A percentile compares a stretch with the other conserved stretches of the same genome.
Conservation (phyloP, 192 early-diverging fungal species). For the Coemansia reversa region DNA sequence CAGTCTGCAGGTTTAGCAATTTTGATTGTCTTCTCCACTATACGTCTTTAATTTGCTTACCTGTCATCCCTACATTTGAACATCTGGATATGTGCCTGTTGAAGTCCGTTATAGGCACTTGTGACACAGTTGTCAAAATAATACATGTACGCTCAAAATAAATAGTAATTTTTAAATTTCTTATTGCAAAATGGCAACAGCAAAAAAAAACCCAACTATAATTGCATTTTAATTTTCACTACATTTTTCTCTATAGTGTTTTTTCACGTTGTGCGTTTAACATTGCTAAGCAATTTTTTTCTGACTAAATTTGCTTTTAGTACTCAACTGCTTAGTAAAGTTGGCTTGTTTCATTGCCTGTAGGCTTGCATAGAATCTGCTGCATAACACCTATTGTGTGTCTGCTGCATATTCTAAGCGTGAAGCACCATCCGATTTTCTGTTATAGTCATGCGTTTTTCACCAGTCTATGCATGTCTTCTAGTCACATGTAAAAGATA, state of each 20-base stretch:
- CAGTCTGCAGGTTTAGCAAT: not conserved
- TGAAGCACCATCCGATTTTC: not conserved
- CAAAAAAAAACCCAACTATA: not conserved
- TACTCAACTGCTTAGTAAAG: not conserved
- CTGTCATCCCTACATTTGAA: not conserved
- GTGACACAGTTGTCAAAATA: not conserved
- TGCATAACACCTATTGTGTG: not conserved
- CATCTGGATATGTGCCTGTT: not conserved
- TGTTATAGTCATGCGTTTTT: not conserved
- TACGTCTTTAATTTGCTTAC: not conserved
- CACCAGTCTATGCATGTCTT: constrained; percentile 1
- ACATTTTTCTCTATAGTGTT: not conserved
- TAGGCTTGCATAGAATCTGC: not conserved
- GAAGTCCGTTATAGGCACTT: not conserved
- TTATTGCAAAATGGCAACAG: not conserved
- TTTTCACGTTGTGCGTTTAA: not conserved
- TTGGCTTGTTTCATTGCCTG: not conserved
- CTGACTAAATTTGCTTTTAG: not conserved
- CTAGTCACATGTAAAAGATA: not conserved
- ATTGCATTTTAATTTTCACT: not conserved
- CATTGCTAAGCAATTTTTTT: not conserved
- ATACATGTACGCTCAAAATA: not conserved
- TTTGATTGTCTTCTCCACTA: not conserved
- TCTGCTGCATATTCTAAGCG: not conserved
- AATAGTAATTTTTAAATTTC: not conserved